phyloP scores from a whole-genome alignment of 108 stramenopile genomes.

The Skeletonema grethae region DNA sequence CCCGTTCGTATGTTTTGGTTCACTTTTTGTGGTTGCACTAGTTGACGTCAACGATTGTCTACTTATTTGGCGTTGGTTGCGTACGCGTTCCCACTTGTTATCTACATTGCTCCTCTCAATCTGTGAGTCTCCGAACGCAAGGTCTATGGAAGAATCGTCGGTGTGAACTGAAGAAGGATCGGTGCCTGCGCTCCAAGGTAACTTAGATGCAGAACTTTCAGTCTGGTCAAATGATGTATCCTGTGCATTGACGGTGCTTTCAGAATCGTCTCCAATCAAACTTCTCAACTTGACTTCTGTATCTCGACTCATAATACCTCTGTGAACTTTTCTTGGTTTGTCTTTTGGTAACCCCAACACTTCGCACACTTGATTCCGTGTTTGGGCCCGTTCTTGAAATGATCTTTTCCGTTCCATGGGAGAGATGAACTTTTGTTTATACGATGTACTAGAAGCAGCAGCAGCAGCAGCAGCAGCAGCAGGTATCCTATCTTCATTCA shows the following conservation, averaged over 20 bases:
- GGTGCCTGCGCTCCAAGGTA: background rate
- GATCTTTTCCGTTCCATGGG: slow-evolving; percentile 11
- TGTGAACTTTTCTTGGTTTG: slow-evolving; percentile 4
- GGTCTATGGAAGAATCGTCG: background rate
- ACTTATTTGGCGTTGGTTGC: background rate
- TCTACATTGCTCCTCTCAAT: background rate
- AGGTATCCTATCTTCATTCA: background rate
- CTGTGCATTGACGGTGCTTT: background rate
- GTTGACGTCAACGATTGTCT: background rate
- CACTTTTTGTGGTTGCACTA: background rate
- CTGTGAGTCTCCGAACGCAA: background rate
- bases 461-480: too few relatives aligned
- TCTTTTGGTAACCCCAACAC: slow-evolving; percentile 17
- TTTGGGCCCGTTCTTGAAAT: background rate
- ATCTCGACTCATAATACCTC: slow-evolving; percentile 21
- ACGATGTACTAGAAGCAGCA: background rate
- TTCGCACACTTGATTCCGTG: slow-evolving; percentile 5
- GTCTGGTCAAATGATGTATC: too few relatives aligned
- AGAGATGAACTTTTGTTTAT: slow-evolving; percentile 5
- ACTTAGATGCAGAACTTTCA: background rate
- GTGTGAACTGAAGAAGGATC: background rate
- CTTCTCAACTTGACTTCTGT: slow-evolving; percentile 8
- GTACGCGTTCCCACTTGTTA: background rate
- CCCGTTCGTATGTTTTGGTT: background rate
- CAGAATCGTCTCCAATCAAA: background rate